Evolutionary conservation across 805 yeast species (phyloP), one percentile per base, ranked within the genome.

Genomic region (Cyberlindnera lachancei): DNA sequence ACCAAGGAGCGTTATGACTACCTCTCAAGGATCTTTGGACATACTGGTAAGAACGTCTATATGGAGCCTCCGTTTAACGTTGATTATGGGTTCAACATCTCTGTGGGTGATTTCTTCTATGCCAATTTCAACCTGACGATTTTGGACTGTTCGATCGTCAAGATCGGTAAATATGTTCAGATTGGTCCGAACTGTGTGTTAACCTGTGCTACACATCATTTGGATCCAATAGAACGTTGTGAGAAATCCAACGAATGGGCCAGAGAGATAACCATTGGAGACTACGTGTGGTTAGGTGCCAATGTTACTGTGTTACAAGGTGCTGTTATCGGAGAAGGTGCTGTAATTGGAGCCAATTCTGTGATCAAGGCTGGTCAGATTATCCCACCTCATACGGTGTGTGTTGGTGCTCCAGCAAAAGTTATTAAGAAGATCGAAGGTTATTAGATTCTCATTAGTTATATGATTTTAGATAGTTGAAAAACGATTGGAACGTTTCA

Each of bases 281-380:
- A 74, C 49, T 68, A 71, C 39, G 82, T 76, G 7, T 80, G 88
- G 90, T 58, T 80, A 25, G 84, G 83, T 12, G 63, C 76, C 1
- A 62, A 64, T 25, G 73, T 59, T 12, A 58, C 60, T 1, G 64
- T 81, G 7, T 53, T 79, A 31, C 81, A 83, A 3, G 88, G 87
- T 7, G 78, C 76, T 9, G 71, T 68, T 1, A 64, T 80, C 27
- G 88, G 87, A 11, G 70, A 73, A 30, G 69, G 71, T 8, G 64
- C 67, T 4, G 73, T 75, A 2, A 62, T 80, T 26, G 88, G 79
- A 3, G 84, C 87, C 4, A 85, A 84, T 4, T 58, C 79, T 7
- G 76, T 78, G 3, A 85, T 81, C 15, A 65, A 68, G 14, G 35
- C 44, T 29, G 44, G 37, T 19, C 70, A 60, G 34, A 72, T 67